Conservation (phyloP, 441 rosid genomes). For the Adansonia gregorii region DNA sequence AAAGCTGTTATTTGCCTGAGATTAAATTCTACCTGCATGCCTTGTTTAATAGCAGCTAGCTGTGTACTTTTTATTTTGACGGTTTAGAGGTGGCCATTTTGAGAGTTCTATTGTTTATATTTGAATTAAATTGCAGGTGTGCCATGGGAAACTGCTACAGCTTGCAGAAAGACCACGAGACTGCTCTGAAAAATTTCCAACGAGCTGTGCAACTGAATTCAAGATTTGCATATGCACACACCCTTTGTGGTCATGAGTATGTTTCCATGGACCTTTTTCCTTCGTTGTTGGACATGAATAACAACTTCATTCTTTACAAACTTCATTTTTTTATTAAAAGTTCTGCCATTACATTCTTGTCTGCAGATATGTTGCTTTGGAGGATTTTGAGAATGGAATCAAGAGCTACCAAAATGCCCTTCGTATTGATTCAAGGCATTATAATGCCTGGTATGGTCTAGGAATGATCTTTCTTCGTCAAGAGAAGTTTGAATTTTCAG, state of each 20-base stretch:
- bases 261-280: conserved; percentile 33
- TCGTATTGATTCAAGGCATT: conserved; percentile 85
- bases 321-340: conserved; percentile 25
- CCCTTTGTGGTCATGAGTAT: conserved; percentile 98
- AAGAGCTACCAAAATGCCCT: conserved; percentile 94
- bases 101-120: not conserved
- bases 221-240: conserved; percentile 92
- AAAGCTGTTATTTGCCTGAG: conserved; percentile 21
- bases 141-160: conserved; percentile 99
- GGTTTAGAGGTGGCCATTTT: not conserved
- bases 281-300: not conserved
- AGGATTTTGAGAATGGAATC: conserved; percentile 94
- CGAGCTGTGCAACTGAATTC: conserved; percentile 87
- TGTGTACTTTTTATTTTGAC: conserved; percentile 11
- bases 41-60: not conserved
- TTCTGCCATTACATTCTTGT: conserved; percentile 17
- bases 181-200: conserved; percentile 90
- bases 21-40: not conserved
- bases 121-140: conserved; percentile 63
- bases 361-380: conserved; percentile 78
- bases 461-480: conserved; percentile 95
- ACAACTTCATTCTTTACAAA: conserved; percentile 20
- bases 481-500: conserved; percentile 92
- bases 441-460: conserved; percentile 96
- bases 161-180: conserved; percentile 98